Conservation (phyloP, 1,139 yeast species). For the Kluyveromyces marxianus region DNA sequence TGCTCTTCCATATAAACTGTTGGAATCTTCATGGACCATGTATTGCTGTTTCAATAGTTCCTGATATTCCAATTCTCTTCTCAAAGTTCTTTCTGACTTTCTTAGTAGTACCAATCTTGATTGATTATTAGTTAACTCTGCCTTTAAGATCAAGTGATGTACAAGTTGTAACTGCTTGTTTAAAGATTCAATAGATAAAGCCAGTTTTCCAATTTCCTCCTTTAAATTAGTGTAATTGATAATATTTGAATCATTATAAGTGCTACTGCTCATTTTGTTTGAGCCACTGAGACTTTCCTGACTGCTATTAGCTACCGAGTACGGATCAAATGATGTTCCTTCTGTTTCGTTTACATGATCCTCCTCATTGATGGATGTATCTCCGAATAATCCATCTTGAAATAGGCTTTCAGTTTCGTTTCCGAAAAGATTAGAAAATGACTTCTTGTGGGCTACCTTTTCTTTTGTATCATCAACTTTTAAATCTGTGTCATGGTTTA, state of each 20-base stretch:
- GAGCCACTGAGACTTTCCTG: conserved; percentile 27
- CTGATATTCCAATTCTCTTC: conserved; percentile 61
- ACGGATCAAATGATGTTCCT: background rate
- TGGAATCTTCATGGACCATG: conserved; percentile 75
- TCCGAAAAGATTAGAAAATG: conserved; percentile 13
- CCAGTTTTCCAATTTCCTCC: conserved; percentile 31
- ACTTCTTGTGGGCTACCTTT: conserved; percentile 2
- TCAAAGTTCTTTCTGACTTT: conserved; percentile 59
- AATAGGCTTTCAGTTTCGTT: conserved; percentile 17
- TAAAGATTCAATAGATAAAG: conserved; percentile 52
- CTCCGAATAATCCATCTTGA: conserved; percentile 18
- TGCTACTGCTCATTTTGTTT: conserved; percentile 52
- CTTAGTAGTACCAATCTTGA: conserved; percentile 59
- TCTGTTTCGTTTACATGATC: background rate
- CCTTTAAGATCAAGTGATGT: conserved; percentile 63
- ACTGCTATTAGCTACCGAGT: background rate
- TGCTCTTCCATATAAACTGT: conserved; percentile 68
- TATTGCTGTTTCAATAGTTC: conserved; percentile 75
- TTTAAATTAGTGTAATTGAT: conserved; percentile 4
- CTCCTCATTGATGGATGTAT: conserved; percentile 6
- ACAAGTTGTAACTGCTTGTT: conserved; percentile 57
- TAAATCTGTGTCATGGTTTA: conserved; percentile 8
- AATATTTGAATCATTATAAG: background rate
- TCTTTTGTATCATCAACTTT: background rate
- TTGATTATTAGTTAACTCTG: conserved; percentile 71